Evolutionary conservation across 2,329 filamentous ascomycete genomes (phyloP).

Genomic region (Paraphoma sp.): DNA sequence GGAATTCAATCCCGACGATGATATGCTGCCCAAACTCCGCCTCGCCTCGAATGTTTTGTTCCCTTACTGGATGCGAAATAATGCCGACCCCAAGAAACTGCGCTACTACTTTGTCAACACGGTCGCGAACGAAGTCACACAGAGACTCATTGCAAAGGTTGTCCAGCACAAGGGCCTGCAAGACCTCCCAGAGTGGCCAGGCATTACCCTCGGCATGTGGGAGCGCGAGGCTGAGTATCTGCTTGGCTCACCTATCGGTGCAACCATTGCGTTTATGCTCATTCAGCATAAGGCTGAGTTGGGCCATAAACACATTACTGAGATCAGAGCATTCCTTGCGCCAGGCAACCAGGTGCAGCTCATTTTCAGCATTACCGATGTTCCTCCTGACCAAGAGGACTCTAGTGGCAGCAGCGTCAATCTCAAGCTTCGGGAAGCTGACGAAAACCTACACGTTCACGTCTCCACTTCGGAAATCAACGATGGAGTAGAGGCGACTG

Average conservation of each 20-base stretch:
- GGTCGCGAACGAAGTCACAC: conserved; percentile 6
- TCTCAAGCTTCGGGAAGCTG: no score
- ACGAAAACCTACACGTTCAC: no score
- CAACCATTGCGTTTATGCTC: conserved; percentile 3
- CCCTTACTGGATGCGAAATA: conserved; percentile 14
- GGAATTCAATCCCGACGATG: neutral
- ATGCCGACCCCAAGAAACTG: conserved; percentile 8
- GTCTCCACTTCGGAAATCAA: no score
- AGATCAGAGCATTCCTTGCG: neutral
- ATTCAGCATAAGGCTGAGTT: conserved; percentile 3
- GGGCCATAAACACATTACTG: neutral
- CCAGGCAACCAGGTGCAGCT: neutral
- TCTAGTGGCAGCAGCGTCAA: neutral
- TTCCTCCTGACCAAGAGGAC: neutral
- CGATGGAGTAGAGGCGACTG: no score
- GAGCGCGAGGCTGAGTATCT: neutral
- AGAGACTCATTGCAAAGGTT: conserved; percentile 3
- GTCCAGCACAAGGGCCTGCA: neutral
- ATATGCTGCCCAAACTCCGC: conserved; percentile 9
- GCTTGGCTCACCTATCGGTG: neutral
- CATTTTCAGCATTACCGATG: neutral
- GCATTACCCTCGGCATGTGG: neutral
- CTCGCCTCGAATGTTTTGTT: conserved; percentile 16
- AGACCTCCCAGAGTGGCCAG: neutral
- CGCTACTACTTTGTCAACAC: conserved; percentile 10